A percentile compares a stretch with the other conserved stretches of the same genome.
phyloP scores from a whole-genome alignment of 768 basidiomycete genomes.

The Chalciporus chontae region DNA sequence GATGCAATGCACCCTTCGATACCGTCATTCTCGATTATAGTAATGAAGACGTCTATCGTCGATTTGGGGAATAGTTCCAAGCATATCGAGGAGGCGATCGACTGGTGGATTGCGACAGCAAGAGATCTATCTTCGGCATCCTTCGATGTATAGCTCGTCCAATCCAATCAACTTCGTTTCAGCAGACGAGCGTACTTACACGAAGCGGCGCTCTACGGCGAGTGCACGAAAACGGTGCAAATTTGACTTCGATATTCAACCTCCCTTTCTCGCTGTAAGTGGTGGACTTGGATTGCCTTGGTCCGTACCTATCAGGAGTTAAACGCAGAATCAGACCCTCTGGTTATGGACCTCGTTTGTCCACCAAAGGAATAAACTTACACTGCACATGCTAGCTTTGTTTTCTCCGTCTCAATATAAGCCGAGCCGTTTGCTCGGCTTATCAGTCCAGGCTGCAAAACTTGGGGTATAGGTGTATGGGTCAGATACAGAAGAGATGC shows the following conservation, averaged over 20 bases:
- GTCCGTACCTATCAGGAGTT: conserved; percentile 62
- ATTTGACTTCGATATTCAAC: conserved; percentile 95
- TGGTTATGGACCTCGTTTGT: neutral
- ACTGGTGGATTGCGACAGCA: conserved; percentile 80
- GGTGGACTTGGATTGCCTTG: conserved; percentile 76
- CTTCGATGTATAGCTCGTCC: conserved; percentile 39
- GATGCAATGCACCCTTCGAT: conserved; percentile 86
- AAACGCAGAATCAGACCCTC: conserved; percentile 2
- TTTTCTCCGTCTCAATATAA: conserved; percentile 89
- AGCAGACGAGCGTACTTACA: conserved; percentile 44
- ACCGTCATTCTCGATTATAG: conserved; percentile 88
- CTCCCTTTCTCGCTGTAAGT: conserved; percentile 85
- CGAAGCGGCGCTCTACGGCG: conserved; percentile 79
- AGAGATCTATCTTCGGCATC: conserved; percentile 92
- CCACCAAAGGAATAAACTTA: conserved; percentile 38
- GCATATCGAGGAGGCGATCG: conserved; percentile 77
- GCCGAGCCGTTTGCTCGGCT: conserved; percentile 95
- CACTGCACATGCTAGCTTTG: conserved; percentile 97
- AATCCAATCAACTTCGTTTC: neutral
- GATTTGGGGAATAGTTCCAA: conserved; percentile 93
- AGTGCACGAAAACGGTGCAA: conserved; percentile 86
- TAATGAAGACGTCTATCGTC: conserved; percentile 87
- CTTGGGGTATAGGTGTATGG: conserved; percentile 39
- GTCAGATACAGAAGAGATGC: neutral
- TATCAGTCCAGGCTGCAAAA: conserved; percentile 85